A percentile compares a stretch with the other conserved stretches of the same genome.
Conservation (phyloP, 208 protist species). For the Acanthamoeba royreba region DNA sequence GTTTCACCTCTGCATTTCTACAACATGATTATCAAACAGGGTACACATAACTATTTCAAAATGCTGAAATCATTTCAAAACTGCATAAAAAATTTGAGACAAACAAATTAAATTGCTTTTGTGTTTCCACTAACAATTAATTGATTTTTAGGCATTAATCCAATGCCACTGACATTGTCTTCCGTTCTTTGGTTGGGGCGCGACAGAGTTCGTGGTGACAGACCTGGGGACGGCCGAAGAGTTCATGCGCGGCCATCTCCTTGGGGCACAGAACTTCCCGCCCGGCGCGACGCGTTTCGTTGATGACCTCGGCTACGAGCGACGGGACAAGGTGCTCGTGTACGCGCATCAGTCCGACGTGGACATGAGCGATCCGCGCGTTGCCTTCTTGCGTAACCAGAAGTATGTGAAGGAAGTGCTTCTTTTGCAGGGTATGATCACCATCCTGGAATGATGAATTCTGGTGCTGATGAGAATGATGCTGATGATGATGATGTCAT, state of each 20-base stretch:
- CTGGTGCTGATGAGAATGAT: neutral
- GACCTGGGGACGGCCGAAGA: neutral
- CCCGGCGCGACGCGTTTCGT: neutral
- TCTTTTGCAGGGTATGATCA: neutral
- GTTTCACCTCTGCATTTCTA: no score
- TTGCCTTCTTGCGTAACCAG: neutral
- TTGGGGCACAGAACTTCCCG: neutral
- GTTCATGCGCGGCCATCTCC: neutral
- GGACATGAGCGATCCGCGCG: neutral
- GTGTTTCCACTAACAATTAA: no score
- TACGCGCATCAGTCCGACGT: neutral
- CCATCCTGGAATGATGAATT: neutral
- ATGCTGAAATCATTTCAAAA: no score
- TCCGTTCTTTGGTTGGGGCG: no score
- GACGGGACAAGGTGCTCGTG: neutral
- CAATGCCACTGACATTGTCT: no score
- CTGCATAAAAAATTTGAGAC: no score
- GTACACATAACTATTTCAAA: no score
- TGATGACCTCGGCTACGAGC: neutral
- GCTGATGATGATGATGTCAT: no score
- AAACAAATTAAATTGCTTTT: no score
- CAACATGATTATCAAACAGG: no score
- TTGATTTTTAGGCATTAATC: no score
- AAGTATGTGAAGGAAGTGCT: neutral
- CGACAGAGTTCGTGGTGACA: neutral